These are phyloP conservation scores for Decorospora gaudefroyi DNA, from an alignment of 2,329 filamentous ascomycete species.

Conservation along the genomic window DNA sequence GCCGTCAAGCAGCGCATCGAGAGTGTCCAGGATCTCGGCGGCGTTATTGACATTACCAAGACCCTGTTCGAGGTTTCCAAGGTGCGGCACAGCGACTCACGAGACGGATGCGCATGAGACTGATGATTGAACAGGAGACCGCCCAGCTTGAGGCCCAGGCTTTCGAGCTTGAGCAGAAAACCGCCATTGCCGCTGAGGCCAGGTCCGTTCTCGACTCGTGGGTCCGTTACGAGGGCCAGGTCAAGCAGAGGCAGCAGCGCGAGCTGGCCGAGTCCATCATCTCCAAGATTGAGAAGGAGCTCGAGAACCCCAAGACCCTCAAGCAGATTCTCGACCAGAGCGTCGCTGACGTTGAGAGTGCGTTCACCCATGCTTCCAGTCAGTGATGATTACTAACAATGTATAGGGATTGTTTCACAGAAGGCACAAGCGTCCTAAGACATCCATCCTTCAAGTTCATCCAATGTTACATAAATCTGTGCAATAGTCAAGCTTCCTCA, in stretches of 20 bases:
- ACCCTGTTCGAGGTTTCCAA: slow-evolving; percentile 96
- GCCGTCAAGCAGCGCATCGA: slow-evolving; percentile 94
- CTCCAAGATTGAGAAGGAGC: slow-evolving; percentile 97
- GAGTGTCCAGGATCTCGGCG: slow-evolving; percentile 90
- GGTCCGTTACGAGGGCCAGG: slow-evolving; percentile 98
- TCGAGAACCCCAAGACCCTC: slow-evolving; percentile 95
- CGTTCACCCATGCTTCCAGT: slow-evolving; percentile 35
- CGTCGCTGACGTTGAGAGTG: slow-evolving; percentile 94
- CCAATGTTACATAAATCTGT: slow-evolving; percentile 50
- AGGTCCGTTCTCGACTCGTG: slow-evolving; percentile 96
- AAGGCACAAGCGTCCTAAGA: slow-evolving; percentile 45
- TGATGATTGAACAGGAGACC: slow-evolving; percentile 71
- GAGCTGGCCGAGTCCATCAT: slow-evolving; percentile 93
- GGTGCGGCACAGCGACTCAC: slow-evolving; percentile 61
- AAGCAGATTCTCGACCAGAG: slow-evolving; percentile 99
- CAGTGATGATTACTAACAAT: slow-evolving; percentile 22
- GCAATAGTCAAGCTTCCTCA: slow-evolving; percentile 47
- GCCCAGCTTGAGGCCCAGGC: slow-evolving; percentile 93
- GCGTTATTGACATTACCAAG: slow-evolving; percentile 97
- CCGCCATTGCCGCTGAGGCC: slow-evolving; percentile 86
- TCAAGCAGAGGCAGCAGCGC: slow-evolving; percentile 97
- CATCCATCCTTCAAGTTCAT: slow-evolving; percentile 34
- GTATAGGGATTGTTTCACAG: slow-evolving; percentile 45
- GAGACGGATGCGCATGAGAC: slow-evolving; percentile 18
- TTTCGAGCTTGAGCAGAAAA: slow-evolving; percentile 96